Base-by-base conservation (phyloP, 2,329 filamentous ascomycete species). In the Nemania bipapillata region DNA sequence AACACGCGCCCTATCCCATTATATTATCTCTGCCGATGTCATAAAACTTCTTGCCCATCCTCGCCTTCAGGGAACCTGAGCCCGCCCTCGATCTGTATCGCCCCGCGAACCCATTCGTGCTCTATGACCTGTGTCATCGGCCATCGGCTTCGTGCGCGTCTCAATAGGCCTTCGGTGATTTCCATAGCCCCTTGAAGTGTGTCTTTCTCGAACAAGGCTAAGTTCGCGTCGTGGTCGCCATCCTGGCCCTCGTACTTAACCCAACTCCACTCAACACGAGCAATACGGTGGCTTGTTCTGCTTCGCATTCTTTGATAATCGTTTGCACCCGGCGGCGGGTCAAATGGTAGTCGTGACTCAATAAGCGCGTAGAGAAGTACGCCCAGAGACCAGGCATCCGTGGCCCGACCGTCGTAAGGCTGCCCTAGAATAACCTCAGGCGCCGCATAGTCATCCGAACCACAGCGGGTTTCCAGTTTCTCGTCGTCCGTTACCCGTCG, bases 371-470 rank as follows among this genome's bases (percentile, higher is more conserved):
- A 99, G 0, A 98, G 86, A 2, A 98, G 83, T 1, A 99, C 96
- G 59, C 96, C 96, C 0, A 98, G 85, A 0, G 95, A 96, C 96
- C 96, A 99, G 9, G 93, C 94, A 78, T 99, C 96, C 0, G 92
- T 97, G 1, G 91, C 89, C 42, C 93, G 92, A 35, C 96, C 96
- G 78, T 98, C 94, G 78, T 99, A 99, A 7, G 93, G 89, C 77
- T 97, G 93, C 26, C 95, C 95, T 85, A 99, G 93, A 62, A 99
- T 91, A 53, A 99, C 94, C 79, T 99, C 96, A 0, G 96, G 96
- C 0, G 96, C 95, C 1, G 95, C 95, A 78, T 99, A 99, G 81
- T 99, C 96, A 81, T 98, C 96, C 47, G 92, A 97, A 35, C 96
- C 96, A 79, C 96, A 99, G 9, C 96, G 89, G 1, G 95, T 98